Base-by-base conservation (phyloP, 441 rosid species). In the Populus hybrid region DNA sequence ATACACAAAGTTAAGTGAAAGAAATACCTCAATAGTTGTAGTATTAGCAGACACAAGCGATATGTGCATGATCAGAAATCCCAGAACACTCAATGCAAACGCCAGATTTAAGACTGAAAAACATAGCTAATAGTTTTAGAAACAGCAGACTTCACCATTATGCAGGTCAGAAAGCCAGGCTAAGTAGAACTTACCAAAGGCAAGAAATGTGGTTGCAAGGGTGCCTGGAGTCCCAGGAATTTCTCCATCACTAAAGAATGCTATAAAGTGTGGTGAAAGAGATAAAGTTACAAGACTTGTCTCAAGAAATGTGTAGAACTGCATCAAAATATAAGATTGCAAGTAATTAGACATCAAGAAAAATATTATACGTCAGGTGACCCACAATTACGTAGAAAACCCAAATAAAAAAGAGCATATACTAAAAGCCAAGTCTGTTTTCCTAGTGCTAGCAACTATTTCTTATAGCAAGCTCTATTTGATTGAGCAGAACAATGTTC, bases 301-400 rank as follows among this genome's bases (percentile, higher is more conserved):
- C 90, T 93, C 98, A 23, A 92, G 84, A 84, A 93, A 93, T 2
- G 98, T 92, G 86, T 93, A 93, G 77, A 93, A 86, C 98, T 93
- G 93, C 92, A 88, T 74, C 67, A 34, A 76, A 10, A 70, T 74
- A 65, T 26, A 78, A 76, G 69, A 76, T 63, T 59, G 68, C 32
- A 38, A 36, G 78, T 71, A 77, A 73, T 50, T 28, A 30, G 18
- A 50, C 20, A 32, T 65, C 72, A 77, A 75, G 16, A 18, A 78
- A 54, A 12, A 63, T 32, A 28, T 3, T 9, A n/a, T 0, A 30
- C 12, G 21, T 71, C 35, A 64, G 6, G 59, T 21, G 36, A 73
- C 34, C 40, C 24, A 42, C 21, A 54, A 9, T 50, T 16, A 23
- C 21, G 10, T 74, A n/a, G 11, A 42, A 72, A 67, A 40, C 28